Evolutionary conservation across 768 basidiomycete species (phyloP).

Genomic region (Auriscalpium orientale): DNA sequence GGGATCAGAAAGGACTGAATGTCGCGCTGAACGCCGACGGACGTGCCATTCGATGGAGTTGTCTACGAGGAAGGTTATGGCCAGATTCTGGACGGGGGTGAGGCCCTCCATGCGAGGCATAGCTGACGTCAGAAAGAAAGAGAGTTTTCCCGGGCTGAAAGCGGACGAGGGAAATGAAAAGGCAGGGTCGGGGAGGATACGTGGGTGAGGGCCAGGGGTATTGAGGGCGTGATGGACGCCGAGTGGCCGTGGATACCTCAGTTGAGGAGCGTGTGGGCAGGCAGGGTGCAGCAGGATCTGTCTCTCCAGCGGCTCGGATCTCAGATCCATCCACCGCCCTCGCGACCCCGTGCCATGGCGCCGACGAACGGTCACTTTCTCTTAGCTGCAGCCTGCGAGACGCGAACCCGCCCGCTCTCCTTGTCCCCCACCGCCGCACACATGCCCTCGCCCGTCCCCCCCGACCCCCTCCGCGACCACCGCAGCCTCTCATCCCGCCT

Average conservation of each 20-base stretch:
- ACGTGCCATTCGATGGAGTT: slow-evolving; percentile 32
- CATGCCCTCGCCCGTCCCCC: not conserved
- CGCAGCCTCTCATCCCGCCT: no score
- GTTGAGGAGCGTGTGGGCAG: no score
- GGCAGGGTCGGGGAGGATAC: not conserved
- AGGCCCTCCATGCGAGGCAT: not conserved
- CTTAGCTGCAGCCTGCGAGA: not conserved
- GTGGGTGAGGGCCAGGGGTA: no score
- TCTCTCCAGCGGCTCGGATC: no score
- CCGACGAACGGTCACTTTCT: no score
- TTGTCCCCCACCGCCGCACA: not conserved
- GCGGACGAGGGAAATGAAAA: not conserved
- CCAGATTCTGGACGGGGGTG: slow-evolving; percentile 11
- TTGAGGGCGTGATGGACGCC: not conserved
- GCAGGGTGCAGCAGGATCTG: no score
- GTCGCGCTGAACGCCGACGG: not conserved
- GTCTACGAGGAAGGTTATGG: slow-evolving; percentile 26
- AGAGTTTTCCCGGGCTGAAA: not conserved
- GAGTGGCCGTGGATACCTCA: no score
- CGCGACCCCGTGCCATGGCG: no score
- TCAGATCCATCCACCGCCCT: no score
- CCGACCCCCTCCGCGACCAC: no score
- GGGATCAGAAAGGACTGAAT: not conserved
- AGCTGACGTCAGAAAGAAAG: no score
- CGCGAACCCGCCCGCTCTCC: no score